These are phyloP conservation scores for Alloascoidea africana DNA, from an alignment of 805 yeast genomes.

Conservation along the genomic window DNA sequence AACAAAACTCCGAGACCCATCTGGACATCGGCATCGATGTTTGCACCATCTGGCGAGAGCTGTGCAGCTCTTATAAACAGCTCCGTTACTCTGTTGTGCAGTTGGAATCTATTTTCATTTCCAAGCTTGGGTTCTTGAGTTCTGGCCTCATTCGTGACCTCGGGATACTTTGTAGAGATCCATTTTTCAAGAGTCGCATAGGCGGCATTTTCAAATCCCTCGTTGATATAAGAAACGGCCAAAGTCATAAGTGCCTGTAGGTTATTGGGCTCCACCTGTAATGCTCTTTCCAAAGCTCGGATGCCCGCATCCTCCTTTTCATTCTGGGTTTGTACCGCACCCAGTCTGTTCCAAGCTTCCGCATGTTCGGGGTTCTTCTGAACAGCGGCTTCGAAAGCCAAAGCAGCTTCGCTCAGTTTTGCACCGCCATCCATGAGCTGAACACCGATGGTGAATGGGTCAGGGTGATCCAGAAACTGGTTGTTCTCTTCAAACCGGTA, in stretches of 20 bases:
- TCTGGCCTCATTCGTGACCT: slow-evolving; percentile 48
- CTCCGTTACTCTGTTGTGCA: slow-evolving; percentile 73
- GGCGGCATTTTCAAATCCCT: slow-evolving; percentile 93
- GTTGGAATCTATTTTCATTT: slow-evolving; percentile 57
- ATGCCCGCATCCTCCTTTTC: slow-evolving; percentile 93
- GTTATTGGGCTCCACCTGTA: slow-evolving; percentile 65
- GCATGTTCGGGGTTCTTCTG: slow-evolving; percentile 63
- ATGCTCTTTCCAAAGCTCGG: slow-evolving; percentile 77
- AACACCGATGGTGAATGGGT: slow-evolving; percentile 84
- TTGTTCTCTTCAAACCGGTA: slow-evolving; percentile 66
- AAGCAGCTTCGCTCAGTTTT: slow-evolving; percentile 82
- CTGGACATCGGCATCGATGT: slow-evolving; percentile 89
- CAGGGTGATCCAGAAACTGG: slow-evolving; percentile 54
- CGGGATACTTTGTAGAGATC: slow-evolving; percentile 87
- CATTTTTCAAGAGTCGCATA: slow-evolving; percentile 86
- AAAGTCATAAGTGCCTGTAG: slow-evolving; percentile 71
- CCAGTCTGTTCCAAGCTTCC: slow-evolving; percentile 87
- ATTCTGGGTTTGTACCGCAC: slow-evolving; percentile 91
- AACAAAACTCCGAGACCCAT: slow-evolving; percentile 87
- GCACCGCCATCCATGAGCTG: slow-evolving; percentile 93
- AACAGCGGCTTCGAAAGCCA: slow-evolving; percentile 95
- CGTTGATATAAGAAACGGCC: slow-evolving; percentile 89
- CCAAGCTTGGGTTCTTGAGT: slow-evolving; percentile 29
- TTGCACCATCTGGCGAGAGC: slow-evolving; percentile 64
- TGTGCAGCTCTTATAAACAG: slow-evolving; percentile 79